Base-by-base conservation (phyloP, 805 yeast species). In the Starmera pachycereana region DNA sequence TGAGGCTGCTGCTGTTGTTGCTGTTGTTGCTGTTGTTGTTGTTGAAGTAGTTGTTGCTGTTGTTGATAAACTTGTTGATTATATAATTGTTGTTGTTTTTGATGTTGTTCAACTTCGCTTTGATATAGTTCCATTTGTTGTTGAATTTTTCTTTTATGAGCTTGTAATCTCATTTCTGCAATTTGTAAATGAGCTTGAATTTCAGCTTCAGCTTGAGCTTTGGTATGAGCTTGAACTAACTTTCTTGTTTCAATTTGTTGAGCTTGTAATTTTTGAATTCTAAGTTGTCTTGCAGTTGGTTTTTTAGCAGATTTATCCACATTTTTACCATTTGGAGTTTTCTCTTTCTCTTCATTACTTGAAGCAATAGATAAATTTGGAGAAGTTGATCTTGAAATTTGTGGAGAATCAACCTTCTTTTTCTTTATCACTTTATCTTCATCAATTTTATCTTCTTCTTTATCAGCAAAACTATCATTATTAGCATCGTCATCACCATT, bases 181-280 rank as follows among this genome's bases (percentile, higher is more conserved):
- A 22, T 22, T 22, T 22, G 27, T 22, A 22, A 22, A 22, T 22
- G 27, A 2, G 27, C 27, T 22, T 22, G 27, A 22, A 16, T 22
- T 34, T 43, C 42, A 13, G 40, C 31, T 16, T 36, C 28, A 9
- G 36, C 45, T 16, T 44, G 44, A 10, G 34, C 18, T 18, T 39
- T 37, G 9, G 44, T 29, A 32, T 42, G 41, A 9, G 31, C 11
- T 22, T 22, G 27, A 22, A 22, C 27, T 22, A 22, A 22, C 5
- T 22, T 22, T 22, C 27, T 32, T 32, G 14, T 32, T 32, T n/a
- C 16, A n/a, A n/a, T 32, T 32, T 32, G 14, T 13, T 32, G 18
- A 32, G 14, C 18, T n/a, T 29, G 32, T 29, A 31, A 31, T 13
- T 31, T 31, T 31, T n/a, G 12, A 9, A 12, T 13, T 31, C 33